Percentiles rank a stretch among this genome's conserved stretches.
These are phyloP conservation scores for Barbarea vulgaris DNA, from an alignment of 345 rosid genomes.

Conservation along the genomic window DNA sequence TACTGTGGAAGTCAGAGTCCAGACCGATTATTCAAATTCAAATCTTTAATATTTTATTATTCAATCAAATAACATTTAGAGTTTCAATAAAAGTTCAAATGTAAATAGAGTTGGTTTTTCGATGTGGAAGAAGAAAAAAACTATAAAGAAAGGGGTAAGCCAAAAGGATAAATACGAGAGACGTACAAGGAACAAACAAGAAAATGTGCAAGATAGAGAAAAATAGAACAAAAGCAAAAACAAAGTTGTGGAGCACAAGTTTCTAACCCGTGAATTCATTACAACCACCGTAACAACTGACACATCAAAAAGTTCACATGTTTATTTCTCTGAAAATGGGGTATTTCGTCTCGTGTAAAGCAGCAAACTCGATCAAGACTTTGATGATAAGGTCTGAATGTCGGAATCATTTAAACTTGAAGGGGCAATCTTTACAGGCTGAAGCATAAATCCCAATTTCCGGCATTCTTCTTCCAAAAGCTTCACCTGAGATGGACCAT, in stretches of 20 bases:
- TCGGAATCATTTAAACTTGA: constrained; percentile 54
- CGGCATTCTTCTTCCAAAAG: constrained; percentile 72
- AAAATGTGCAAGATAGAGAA: neutral
- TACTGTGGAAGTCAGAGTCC: neutral
- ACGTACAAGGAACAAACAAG: neutral
- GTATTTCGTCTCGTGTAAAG: neutral
- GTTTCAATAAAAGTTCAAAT: neutral
- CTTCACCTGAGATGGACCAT: constrained; percentile 62
- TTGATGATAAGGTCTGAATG: constrained; percentile 42
- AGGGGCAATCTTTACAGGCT: constrained; percentile 61
- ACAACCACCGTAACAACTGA: constrained; percentile 2
- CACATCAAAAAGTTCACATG: neutral
- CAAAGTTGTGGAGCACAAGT: no score
- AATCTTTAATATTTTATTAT: neutral
- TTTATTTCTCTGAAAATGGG: constrained; percentile 15
- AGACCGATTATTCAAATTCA: neutral
- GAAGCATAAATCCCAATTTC: constrained; percentile 66
- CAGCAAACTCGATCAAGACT: constrained; percentile 17
- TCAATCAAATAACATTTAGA: neutral
- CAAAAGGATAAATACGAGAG: neutral
- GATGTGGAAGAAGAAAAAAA: neutral
- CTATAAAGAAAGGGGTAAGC: neutral
- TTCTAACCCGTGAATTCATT: neutral
- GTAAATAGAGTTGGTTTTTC: neutral
- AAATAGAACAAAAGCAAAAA: neutral